These are phyloP conservation scores for Dendrobium officinale DNA, from an alignment of 106 monocot species.

Conservation along the genomic window DNA sequence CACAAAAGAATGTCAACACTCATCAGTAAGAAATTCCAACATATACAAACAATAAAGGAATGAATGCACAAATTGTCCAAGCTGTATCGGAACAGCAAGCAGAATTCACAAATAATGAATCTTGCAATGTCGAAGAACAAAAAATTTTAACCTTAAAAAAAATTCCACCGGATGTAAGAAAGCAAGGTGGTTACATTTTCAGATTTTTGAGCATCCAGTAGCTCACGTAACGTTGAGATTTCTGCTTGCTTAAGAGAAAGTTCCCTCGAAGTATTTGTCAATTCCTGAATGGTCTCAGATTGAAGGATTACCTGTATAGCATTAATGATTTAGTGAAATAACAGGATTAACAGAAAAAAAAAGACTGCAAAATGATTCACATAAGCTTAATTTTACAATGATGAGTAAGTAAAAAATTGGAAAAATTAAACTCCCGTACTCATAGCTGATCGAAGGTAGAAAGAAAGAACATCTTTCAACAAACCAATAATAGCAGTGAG, in stretches of 20 bases:
- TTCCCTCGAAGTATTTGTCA: slow-evolving; percentile 74
- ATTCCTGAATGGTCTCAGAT: slow-evolving; percentile 91
- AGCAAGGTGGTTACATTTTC: slow-evolving; percentile 61
- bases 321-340: not conserved
- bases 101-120: not conserved
- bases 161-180: not conserved
- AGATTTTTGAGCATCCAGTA: slow-evolving; percentile 43
- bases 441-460: not conserved
- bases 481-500: not conserved
- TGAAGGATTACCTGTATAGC: slow-evolving; percentile 71
- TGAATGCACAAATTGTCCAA: not conserved
- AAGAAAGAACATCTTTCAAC: not conserved
- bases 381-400: not conserved
- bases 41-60: not conserved
- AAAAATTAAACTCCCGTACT: not conserved
- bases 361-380: not conserved
- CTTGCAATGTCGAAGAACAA: not conserved
- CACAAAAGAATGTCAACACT: not conserved
- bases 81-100: not conserved
- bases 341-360: not conserved
- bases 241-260: slow-evolving; percentile 60
- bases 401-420: not conserved
- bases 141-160: not conserved
- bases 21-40: not conserved
- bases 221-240: slow-evolving; percentile 38